Base-by-base conservation (phyloP, 2,329 filamentous ascomycete genomes). In the Aspergillus nomiae region DNA sequence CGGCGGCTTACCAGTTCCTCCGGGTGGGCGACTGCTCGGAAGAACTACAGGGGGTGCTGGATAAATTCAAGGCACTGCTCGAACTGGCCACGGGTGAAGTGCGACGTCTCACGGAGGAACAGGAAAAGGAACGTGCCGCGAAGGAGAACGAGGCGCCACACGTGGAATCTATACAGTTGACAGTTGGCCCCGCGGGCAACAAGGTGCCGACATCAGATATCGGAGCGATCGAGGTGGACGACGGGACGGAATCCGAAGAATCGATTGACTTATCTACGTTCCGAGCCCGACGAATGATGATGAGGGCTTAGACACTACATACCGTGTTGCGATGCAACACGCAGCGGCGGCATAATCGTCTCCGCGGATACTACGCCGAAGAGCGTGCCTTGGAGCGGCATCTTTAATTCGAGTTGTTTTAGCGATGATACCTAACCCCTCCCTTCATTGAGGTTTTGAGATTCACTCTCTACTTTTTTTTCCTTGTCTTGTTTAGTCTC, bases 1-100 rank as follows among this genome's bases (percentile, higher is more conserved):
- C 89, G 59, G 94, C 91, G 3, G 94, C 94, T 0, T 93, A 96
- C 73, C 92, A 96, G 72, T 92, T 95, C 65, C 83, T 97, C n/a
- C 88, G 94, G 28, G 90, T 93, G 59, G 94, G 93, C 12, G 90
- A 95, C 71, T 97, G 94, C 77, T 85, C 83, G n/a, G 85, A 87
- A 21, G 92, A 96, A 76, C 85, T 97, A 45, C 82, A 83, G 30
- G 89, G 87, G 54, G 90, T 94, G 59, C 86, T 88, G 71, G 82
- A 84, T 62, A 86, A 87, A 19, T 85, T 96, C 50, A 78, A 79
- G 10, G 84, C 89, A 60, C 87, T 92, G 1, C 82, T 88, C 57
- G 84, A 86, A 36, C 79, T 87, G 59, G 87, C 89, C 19, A 82
- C 82, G 48, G 83, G 83, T 58, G 88, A 91, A 75, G 83, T 87